These are phyloP conservation scores for Poronia punctata DNA, from an alignment of 495 filamentous ascomycete species.

Conservation along the genomic window DNA sequence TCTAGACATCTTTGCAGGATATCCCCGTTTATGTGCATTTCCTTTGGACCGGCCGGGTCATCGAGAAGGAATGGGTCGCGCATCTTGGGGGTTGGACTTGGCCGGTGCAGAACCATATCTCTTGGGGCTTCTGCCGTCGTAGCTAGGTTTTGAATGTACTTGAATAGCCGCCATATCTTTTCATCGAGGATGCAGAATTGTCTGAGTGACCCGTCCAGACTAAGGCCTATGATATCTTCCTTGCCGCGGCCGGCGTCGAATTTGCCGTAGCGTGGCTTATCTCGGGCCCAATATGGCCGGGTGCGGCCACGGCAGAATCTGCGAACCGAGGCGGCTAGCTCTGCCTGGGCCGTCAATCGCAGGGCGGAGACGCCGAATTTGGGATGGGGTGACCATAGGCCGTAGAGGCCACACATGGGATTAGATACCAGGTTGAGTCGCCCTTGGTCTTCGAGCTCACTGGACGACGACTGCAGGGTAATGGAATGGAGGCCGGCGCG, in stretches of 20 bases:
- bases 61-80: no score
- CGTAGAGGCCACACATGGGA: constrained; percentile 39
- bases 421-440: constrained; percentile 40
- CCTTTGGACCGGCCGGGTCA: no score
- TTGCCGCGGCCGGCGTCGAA: constrained; percentile 22
- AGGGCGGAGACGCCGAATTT: constrained; percentile 28
- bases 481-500: constrained; percentile 34
- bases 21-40: constrained; percentile 64
- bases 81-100: no score
- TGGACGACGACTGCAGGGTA: constrained; percentile 22
- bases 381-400: constrained; percentile 41
- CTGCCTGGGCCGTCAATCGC: constrained; percentile 43
- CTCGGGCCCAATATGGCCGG: constrained; percentile 34
- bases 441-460: constrained; percentile 9
- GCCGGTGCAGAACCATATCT: no score
- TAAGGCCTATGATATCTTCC: constrained; percentile 52
- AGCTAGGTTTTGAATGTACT: constrained; percentile 56
- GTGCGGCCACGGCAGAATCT: constrained; percentile 38
- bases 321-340: constrained; percentile 42
- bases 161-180: constrained; percentile 53
- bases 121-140: constrained; percentile 1
- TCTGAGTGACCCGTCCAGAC: constrained; percentile 58
- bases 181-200: constrained; percentile 51
- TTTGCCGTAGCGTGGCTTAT: constrained; percentile 18
- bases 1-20: constrained; percentile 50